These are phyloP conservation scores for Zygosaccharomyces gambellarensis DNA, from an alignment of 805 yeast genomes.

Conservation along the genomic window DNA sequence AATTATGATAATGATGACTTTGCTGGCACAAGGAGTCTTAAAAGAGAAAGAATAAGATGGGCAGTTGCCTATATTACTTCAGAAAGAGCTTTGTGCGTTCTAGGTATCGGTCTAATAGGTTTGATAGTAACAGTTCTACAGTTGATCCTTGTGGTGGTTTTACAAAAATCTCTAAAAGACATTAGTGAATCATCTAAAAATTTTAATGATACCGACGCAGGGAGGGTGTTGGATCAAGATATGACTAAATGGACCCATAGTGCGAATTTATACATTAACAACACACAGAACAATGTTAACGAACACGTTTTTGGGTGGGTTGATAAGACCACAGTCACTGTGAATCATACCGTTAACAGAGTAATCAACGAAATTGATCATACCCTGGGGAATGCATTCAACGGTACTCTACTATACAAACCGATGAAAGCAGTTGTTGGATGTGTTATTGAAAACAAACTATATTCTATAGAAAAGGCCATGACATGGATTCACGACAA, in stretches of 20 bases:
- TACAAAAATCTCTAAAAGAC: slow-evolving; percentile 9
- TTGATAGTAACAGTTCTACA: slow-evolving; percentile 52
- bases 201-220: slow-evolving; percentile 7
- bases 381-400: slow-evolving; percentile 56
- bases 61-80: slow-evolving; percentile 45
- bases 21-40: neutral
- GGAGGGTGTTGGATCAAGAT: slow-evolving; percentile 30
- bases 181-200: slow-evolving; percentile 1
- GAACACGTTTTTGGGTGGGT: slow-evolving; percentile 63
- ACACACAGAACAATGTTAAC: slow-evolving; percentile 53
- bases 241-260: slow-evolving; percentile 46
- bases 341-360: slow-evolving; percentile 55
- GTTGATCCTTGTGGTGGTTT: slow-evolving; percentile 38
- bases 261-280: slow-evolving; percentile 51
- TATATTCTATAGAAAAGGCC: slow-evolving; percentile 62
- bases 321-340: slow-evolving; percentile 47
- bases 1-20: neutral
- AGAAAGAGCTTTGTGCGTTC: slow-evolving; percentile 44
- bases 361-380: slow-evolving; percentile 57
- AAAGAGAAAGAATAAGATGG: slow-evolving; percentile 34
- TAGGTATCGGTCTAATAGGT: slow-evolving; percentile 56
- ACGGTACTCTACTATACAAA: slow-evolving; percentile 57
- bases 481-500: slow-evolving; percentile 56
- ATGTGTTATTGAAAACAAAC: slow-evolving; percentile 74
- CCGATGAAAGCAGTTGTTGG: slow-evolving; percentile 66